Base-by-base conservation (phyloP, 225 moss, liverwort and hornwort species). In the Thuidium tamariscinum region DNA sequence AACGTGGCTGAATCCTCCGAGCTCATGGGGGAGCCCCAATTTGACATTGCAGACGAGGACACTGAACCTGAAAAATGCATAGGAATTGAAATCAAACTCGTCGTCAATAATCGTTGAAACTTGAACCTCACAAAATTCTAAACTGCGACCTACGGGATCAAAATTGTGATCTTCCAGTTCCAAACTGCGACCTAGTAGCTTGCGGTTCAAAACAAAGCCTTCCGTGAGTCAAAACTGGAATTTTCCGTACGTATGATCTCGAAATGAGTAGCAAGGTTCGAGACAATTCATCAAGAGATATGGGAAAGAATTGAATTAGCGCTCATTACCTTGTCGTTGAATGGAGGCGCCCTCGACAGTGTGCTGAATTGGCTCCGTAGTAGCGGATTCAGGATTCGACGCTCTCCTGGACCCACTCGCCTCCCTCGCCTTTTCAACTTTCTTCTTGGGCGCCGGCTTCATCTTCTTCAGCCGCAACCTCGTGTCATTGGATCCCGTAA, bases 401-500 rank as follows among this genome's bases (percentile, higher is more conserved):
- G n/a, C 82, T 34, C 66, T 64, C 55, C 56, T 29, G 13, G 44
- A 5, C 36, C 46, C 41, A 44, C 20, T 21, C 27, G 42, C 16
- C 14, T 63, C 70, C 3, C 37, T 39, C 39, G 26, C 39, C 41
- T 66, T 67, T 8, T 34, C 44, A 27, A 36, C 44, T n/a, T 73
- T 69, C 22, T 77, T 81, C 88, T 88, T 86, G 2, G 74, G 32
- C 16, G 74, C 32, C 20, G 82, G 49, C 55, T 81, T 87, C 44
- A 84, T 41, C 74, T 88, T 88, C 88, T 87, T 87, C 81, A 89
- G 74, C 4, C 86, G 82, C 82, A 88, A 75, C 34, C 84, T 60
- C 5, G 92, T 92, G 86, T 90, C 92, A 36, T 86, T 92, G 49
- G 93, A 91, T 39, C 97, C 97, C 11, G 97, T 97, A 64, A 97